phyloP scores from a whole-genome alignment of 257 asterid genomes.

The Knoxia roxburghii region DNA sequence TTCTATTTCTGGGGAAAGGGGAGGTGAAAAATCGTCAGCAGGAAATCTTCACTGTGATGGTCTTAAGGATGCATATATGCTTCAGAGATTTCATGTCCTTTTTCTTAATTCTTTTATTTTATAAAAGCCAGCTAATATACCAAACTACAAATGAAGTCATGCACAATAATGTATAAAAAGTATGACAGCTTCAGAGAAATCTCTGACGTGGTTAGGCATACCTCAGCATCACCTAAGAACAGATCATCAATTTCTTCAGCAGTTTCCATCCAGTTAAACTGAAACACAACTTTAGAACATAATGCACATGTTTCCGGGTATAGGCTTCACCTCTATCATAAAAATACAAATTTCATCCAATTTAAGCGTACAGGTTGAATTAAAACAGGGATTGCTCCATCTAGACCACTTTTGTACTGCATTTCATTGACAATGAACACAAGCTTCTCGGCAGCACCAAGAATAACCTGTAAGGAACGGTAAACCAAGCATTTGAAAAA shows the following conservation, averaged over 20 bases:
- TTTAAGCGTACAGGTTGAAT: constrained; percentile 56
- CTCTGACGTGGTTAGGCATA: constrained; percentile 11
- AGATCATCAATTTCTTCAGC: constrained; percentile 83
- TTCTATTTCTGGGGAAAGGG: background rate
- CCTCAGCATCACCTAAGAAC: constrained; percentile 89
- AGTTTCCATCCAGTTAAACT: constrained; percentile 69
- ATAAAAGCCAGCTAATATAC: background rate
- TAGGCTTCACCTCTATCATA: background rate
- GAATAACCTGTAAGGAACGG: constrained; percentile 53
- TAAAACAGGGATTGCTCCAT: constrained; percentile 64
- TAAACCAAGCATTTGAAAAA: constrained; percentile 38
- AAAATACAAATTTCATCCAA: background rate
- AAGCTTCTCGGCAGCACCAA: constrained; percentile 53
- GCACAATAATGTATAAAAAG: too few relatives aligned
- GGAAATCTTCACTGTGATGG: background rate
- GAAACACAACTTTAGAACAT: constrained; percentile 15
- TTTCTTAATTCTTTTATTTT: background rate
- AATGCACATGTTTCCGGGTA: constrained; percentile 3
- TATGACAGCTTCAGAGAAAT: background rate
- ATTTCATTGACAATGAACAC: constrained; percentile 46
- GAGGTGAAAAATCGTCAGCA: background rate
- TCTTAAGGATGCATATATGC: background rate
- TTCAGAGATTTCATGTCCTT: background rate
- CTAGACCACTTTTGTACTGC: constrained; percentile 44
- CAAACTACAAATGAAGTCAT: background rate